These are phyloP conservation scores for Cryptosporidium muris DNA, from an alignment of 169 alveolate species.

Conservation along the genomic window DNA sequence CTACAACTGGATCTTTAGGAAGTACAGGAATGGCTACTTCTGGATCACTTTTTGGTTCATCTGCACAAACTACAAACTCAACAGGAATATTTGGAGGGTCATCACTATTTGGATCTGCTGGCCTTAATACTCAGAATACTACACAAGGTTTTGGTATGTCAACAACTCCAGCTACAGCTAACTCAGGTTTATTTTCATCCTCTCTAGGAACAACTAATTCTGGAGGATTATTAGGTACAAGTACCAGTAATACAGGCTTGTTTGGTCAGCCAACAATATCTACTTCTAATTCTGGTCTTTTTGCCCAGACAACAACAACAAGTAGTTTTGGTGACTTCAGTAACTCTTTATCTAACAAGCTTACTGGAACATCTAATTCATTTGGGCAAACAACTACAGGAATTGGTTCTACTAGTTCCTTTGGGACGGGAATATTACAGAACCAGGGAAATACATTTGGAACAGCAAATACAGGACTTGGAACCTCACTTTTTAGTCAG, in stretches of 20 bases:
- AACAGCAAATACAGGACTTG: background rate
- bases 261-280: background rate
- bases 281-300: conserved; percentile 5
- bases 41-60: conserved; percentile 20
- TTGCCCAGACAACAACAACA: conserved; percentile 8
- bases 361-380: conserved; percentile 12
- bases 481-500: conserved; percentile 6
- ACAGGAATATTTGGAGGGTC: background rate
- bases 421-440: background rate
- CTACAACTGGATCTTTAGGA: conserved; percentile 8
- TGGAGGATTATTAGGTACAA: conserved; percentile 18
- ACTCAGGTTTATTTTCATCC: conserved; percentile 35
- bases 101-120: conserved; percentile 22
- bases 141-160: conserved; percentile 16
- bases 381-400: background rate
- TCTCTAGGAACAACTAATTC: background rate
- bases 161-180: conserved; percentile 13
- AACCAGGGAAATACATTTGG: conserved; percentile 29
- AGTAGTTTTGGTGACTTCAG: too few species aligned
- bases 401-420: conserved; percentile 4
- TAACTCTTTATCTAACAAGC: background rate
- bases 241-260: conserved; percentile 4
- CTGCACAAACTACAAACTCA: conserved; percentile 16
- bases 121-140: background rate
- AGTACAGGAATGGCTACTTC: conserved; percentile 9